Conservation (phyloP, 108 stramenopile species). For the Parmales sp. region DNA sequence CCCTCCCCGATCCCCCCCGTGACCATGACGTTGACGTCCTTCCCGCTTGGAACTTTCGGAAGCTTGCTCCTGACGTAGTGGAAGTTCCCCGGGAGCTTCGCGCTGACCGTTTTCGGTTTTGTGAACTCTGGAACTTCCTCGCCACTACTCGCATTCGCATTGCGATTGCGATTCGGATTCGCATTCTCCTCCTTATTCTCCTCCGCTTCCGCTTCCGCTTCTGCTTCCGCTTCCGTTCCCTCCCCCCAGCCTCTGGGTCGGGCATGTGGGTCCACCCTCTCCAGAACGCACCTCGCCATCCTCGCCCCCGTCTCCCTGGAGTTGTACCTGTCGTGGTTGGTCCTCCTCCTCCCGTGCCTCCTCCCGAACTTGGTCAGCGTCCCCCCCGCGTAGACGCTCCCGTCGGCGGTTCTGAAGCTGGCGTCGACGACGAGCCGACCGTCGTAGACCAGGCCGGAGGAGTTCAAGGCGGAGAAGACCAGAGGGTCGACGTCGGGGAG, state of each 20-base stretch:
- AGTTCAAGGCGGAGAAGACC: conserved; percentile 34
- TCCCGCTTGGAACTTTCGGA: not conserved
- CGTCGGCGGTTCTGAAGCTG: conserved; percentile 29
- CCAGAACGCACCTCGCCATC: conserved; percentile 29
- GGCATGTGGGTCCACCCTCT: conserved; percentile 19
- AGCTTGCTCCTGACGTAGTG: conserved; percentile 9
- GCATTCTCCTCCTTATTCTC: no score
- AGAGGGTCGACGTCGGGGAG: conserved; percentile 26
- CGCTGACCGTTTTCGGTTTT: conserved; percentile 18
- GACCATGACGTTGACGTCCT: not conserved
- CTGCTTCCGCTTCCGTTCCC: no score
- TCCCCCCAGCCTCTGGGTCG: no score
- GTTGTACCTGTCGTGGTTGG: conserved; percentile 25
- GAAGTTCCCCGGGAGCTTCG: conserved; percentile 25
- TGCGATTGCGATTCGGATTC: no score
- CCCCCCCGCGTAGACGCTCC: conserved; percentile 35
- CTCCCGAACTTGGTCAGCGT: conserved; percentile 35
- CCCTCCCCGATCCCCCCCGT: conserved; percentile 10
- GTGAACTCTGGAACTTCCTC: conserved; percentile 12
- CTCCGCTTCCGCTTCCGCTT: no score
- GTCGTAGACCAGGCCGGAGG: conserved; percentile 44
- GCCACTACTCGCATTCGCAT: not conserved
- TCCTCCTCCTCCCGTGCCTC: not conserved
- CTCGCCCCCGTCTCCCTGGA: conserved; percentile 29
- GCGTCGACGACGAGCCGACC: conserved; percentile 39